Evolutionary conservation across 2,329 filamentous ascomycete genomes (phyloP), one percentile per base, ranked within the genome.

Genomic region (Fusarium hainanense): DNA sequence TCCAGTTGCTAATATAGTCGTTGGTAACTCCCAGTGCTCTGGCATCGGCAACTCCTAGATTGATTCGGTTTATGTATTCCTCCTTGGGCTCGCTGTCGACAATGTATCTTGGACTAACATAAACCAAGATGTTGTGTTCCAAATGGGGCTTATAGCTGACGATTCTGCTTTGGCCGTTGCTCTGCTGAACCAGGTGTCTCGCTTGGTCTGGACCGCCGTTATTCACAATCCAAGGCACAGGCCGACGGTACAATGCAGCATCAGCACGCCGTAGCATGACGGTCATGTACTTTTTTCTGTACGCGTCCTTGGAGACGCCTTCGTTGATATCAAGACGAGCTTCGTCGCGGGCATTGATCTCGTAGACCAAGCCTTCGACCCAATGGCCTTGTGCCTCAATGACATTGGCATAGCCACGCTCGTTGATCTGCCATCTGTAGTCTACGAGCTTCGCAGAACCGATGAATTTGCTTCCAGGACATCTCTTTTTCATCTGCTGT

Each of bases 381-480:
- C 76, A 77, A 32, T 75, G 76, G 9, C 78, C 79, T 27, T 75
- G 59, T 13, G 74, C 69, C 43, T 72, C 70, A 18, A 82, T 59
- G 28, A 85, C 77, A 67, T 85, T 85, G 60, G 82, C 83, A 52
- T 79, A 84, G 28, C 82, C 82, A 25, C 82, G 79, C 74, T 83
- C 76, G 72, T 84, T 85, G 78, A 85, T 84, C 71, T 83, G 81
- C 79, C 82, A 84, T 32, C 77, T 75, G 68, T 81, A 79, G 63
- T 79, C 76, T 23, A 70, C 64, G n/a, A 85, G 76, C 13, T 78
- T 74, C 21, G 77, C 83, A 14, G 75, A 73, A 7, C 82, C 82
- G 63, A 82, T 74, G 67, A 79, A 79, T 25, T 69, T 76, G 73
- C 80, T 82, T 23, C 76, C 76, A 21, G 82, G 83, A 54, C 83